A percentile compares a stretch with the other conserved stretches of the same genome.
Evolutionary conservation across 1,284 basidiomycete species (phyloP).

Genomic region (Sporisorium reilianum): DNA sequence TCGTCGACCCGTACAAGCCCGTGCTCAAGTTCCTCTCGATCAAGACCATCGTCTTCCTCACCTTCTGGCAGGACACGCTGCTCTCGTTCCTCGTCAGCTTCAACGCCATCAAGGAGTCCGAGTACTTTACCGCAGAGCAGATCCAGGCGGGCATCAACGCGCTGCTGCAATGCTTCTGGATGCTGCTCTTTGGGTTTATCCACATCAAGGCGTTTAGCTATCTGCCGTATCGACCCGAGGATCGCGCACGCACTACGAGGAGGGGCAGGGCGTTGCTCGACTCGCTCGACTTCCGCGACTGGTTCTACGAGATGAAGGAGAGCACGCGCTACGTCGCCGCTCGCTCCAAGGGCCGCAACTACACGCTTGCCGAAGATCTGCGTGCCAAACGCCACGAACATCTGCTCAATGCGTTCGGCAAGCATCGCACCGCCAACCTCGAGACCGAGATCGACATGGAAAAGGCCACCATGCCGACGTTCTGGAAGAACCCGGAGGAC

Average conservation of each 20-base stretch:
- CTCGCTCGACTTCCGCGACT: constrained; percentile 59
- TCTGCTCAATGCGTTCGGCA: constrained; percentile 53
- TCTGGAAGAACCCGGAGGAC: constrained; percentile 45
- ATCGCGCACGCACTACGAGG: constrained; percentile 40
- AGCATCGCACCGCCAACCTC: constrained; percentile 29
- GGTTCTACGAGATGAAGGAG: constrained; percentile 60
- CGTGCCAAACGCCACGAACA: constrained; percentile 52
- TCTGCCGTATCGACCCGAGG: constrained; percentile 73
- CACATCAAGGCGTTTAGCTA: constrained; percentile 83
- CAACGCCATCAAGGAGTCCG: constrained; percentile 75
- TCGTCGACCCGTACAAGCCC: constrained; percentile 76
- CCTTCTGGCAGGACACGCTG: constrained; percentile 81
- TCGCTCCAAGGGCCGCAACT: constrained; percentile 43
- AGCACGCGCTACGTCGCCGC: constrained; percentile 50
- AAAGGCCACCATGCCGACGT: constrained; percentile 41
- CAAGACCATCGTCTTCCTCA: constrained; percentile 82
- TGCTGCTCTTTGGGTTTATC: constrained; percentile 75
- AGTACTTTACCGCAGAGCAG: constrained; percentile 78
- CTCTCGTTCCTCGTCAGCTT: constrained; percentile 76
- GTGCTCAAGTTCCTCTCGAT: constrained; percentile 77
- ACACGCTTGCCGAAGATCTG: constrained; percentile 55
- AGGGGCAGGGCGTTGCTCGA: constrained; percentile 46
- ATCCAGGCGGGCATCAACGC: constrained; percentile 81
- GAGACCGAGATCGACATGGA: constrained; percentile 49
- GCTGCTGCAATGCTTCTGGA: constrained; percentile 79